A percentile compares a stretch with the other conserved stretches of the same genome.
phyloP scores from a whole-genome alignment of 805 yeast genomes.

The Kluyveromyces nonfermentans region DNA sequence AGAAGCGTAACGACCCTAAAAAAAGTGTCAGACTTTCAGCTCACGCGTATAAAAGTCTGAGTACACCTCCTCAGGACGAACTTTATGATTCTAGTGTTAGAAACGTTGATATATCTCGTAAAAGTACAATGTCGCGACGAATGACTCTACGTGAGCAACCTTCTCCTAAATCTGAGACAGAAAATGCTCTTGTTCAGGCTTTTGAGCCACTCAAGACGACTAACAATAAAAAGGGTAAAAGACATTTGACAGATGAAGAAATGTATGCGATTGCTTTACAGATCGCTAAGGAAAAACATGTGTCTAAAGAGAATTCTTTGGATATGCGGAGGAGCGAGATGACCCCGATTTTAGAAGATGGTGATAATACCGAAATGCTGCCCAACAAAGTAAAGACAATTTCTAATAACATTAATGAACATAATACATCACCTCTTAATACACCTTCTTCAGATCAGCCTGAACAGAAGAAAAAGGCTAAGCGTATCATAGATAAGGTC shows the following conservation, averaged over 20 bases:
- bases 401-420: background rate
- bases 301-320: conserved; percentile 7
- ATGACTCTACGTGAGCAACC: background rate
- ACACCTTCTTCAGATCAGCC: background rate
- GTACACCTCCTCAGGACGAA: background rate
- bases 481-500: conserved; percentile 22
- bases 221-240: conserved; percentile 4
- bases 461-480: conserved; percentile 12
- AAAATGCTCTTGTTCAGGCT: background rate
- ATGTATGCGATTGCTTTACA: conserved; percentile 49
- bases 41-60: background rate
- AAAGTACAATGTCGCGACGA: conserved; percentile 1
- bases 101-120: background rate
- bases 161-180: background rate
- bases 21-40: background rate
- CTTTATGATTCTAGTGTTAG: background rate
- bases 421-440: background rate
- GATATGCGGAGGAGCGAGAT: conserved; percentile 1
- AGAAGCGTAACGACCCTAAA: background rate
- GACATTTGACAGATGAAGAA: conserved; percentile 32
- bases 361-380: background rate
- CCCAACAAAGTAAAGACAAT: background rate
- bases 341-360: conserved; percentile 2
- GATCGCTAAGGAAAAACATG: conserved; percentile 40
- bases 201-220: background rate